Evolutionary conservation across 2,329 filamentous ascomycete species (phyloP).

Genomic region (Ramularia endophylla): DNA sequence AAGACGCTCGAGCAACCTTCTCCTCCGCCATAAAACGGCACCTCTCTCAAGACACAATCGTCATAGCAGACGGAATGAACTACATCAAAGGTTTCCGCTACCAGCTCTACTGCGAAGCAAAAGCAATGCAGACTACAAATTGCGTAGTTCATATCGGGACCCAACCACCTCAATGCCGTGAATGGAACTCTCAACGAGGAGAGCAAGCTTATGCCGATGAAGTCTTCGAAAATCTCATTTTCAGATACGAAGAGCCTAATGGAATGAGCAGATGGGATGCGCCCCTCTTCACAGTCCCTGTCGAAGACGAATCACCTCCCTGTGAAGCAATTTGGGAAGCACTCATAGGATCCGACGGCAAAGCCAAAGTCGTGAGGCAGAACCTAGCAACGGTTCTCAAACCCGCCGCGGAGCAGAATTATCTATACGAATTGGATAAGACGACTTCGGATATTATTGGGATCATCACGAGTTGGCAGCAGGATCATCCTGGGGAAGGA

Average conservation of each 20-base stretch:
- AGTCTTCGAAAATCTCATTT: constrained; percentile 74
- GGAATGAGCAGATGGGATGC: constrained; percentile 80
- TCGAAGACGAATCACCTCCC: constrained; percentile 64
- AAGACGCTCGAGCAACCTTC: constrained; percentile 70
- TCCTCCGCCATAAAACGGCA: constrained; percentile 74
- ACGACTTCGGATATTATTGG: constrained; percentile 72
- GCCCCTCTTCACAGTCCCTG: constrained; percentile 71
- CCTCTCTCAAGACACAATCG: constrained; percentile 65
- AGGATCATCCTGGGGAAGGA: constrained; percentile 56
- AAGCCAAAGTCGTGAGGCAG: constrained; percentile 61
- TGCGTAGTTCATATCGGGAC: constrained; percentile 64
- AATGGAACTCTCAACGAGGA: constrained; percentile 53
- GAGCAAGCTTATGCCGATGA: constrained; percentile 44
- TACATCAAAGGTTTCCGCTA: constrained; percentile 91
- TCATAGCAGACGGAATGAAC: constrained; percentile 73
- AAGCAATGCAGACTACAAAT: constrained; percentile 68
- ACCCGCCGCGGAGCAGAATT: constrained; percentile 59
- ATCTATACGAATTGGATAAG: constrained; percentile 72
- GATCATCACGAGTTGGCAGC: constrained; percentile 61
- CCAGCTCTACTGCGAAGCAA: constrained; percentile 78
- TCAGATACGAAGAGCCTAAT: constrained; percentile 81
- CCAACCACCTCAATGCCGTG: constrained; percentile 48
- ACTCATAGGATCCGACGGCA: constrained; percentile 54
- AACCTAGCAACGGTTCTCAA: constrained; percentile 70
- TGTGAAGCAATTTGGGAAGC: constrained; percentile 70